Base-by-base conservation (phyloP, 1,284 basidiomycete genomes). In the Uromyces viciae-fabae region DNA sequence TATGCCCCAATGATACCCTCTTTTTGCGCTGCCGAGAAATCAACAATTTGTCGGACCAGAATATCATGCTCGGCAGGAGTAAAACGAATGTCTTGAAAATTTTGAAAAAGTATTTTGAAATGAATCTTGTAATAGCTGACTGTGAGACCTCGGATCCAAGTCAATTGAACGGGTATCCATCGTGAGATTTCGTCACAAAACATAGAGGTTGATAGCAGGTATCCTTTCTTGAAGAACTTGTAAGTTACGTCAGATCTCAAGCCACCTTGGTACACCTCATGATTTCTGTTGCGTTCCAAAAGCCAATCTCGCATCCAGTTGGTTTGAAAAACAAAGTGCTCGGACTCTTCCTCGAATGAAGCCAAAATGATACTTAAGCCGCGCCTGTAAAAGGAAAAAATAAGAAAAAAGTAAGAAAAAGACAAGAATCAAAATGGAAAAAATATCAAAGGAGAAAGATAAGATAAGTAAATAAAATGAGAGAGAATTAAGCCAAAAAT, bases 161-260 rank as follows among this genome's bases (percentile, higher is more conserved):
- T 43, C 15, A 75, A 56, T 62, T 75, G 54, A 42, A 75, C 38
- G 0, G 73, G 73, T 25, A 58, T 62, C 73, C 73, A 75, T 31
- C 42, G 17, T 43, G 15, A 8, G 22, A 62, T 8, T 3, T 31
- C 17, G 14, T 58, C 54, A 38, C 54, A 56, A 42, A 33, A 75
- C 72, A 75, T 75, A 22, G 54, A 54, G 31, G 31, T 75, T 7
- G 56, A 22, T 9, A 75, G 40, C 3, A 75, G 25, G 28, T 58
- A 60, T 1, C 54, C 73, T 5, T 4, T 75, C 38, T 56, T 40
- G 31, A 75, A 75, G 28, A 62, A 62, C 31, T 33, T 25, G 31
- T 73, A 73, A 22, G 73, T 75, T 1, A 75, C 56, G 38, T 75
- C 58, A 1, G 38, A 75, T 9, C 46, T 19, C 7, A 73, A 43